A percentile compares a stretch with the other conserved stretches of the same genome.
phyloP scores from a whole-genome alignment of 2,329 filamentous ascomycete species.

The Mollisia scopiformis region DNA sequence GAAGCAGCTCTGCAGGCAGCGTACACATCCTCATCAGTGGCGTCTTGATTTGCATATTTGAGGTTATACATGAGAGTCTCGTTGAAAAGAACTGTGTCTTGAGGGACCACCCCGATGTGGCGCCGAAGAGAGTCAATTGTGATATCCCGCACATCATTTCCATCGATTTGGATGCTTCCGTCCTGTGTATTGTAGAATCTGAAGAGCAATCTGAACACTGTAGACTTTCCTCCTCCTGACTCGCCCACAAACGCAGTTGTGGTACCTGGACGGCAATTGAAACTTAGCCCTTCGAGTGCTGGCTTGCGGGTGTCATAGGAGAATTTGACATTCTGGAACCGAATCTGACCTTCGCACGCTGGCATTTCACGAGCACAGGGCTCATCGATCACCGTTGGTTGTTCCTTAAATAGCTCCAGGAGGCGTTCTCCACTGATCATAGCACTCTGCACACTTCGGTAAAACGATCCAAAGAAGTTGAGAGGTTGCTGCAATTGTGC shows the following conservation, averaged over 20 bases:
- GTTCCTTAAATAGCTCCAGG: conserved; percentile 93
- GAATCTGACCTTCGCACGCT: conserved; percentile 78
- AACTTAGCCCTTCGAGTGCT: conserved; percentile 80
- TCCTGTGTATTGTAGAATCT: conserved; percentile 88
- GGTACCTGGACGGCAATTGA: conserved; percentile 85
- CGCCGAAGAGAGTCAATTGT: conserved; percentile 92
- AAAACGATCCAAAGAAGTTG: conserved; percentile 93
- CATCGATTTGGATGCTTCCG: conserved; percentile 84
- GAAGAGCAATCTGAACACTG: conserved; percentile 92
- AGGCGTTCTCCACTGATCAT: conserved; percentile 98
- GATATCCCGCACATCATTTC: conserved; percentile 78
- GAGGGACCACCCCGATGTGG: conserved; percentile 94
- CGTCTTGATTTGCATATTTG: conserved; percentile 81
- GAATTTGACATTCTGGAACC: conserved; percentile 88
- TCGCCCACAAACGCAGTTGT: conserved; percentile 96
- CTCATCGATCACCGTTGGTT: conserved; percentile 85
- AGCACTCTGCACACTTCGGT: conserved; percentile 91
- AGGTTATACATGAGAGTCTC: conserved; percentile 95
- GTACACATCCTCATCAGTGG: conserved; percentile 80
- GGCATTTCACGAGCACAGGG: conserved; percentile 65
- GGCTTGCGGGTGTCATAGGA: conserved; percentile 86
- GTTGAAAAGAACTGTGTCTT: conserved; percentile 95
- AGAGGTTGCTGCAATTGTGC: conserved; percentile 79
- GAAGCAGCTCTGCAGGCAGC: conserved; percentile 83
- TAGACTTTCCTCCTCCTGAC: conserved; percentile 96